Conservation (phyloP, 2,329 filamentous ascomycete genomes). For the Aspergillus brasiliensis region DNA sequence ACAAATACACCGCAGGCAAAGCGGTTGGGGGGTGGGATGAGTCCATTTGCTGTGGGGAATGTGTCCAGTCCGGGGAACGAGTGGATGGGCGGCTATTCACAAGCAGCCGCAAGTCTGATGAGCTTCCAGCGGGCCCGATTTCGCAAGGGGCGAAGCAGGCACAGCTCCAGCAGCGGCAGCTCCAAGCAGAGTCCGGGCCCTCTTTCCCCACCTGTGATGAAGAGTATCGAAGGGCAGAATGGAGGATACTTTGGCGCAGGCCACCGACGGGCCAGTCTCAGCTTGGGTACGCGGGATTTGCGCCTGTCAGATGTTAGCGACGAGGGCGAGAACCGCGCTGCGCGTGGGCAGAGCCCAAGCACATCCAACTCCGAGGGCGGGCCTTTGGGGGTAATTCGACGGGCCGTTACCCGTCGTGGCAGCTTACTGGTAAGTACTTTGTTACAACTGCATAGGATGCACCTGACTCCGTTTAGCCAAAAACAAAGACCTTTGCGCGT, state of each 20-base stretch:
- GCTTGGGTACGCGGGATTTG: constrained; percentile 84
- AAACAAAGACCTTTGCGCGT: constrained; percentile 92
- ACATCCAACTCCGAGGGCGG: constrained; percentile 50
- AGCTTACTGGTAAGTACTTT: constrained; percentile 73
- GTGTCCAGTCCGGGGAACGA: constrained; percentile 59
- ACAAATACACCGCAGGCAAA: constrained; percentile 70
- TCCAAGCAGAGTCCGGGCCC: constrained; percentile 70
- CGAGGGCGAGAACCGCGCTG: constrained; percentile 62
- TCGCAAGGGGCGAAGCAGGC: constrained; percentile 61
- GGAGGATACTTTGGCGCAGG: constrained; percentile 58
- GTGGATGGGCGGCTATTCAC: constrained; percentile 66
- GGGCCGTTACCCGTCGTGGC: constrained; percentile 80
- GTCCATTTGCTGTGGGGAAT: constrained; percentile 50
- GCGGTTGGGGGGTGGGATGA: constrained; percentile 53
- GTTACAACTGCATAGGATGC: not conserved
- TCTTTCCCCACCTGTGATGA: constrained; percentile 71
- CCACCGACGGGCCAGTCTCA: constrained; percentile 81
- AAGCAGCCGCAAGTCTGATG: constrained; percentile 73
- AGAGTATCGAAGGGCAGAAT: constrained; percentile 55
- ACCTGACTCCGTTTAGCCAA: constrained; percentile 63
- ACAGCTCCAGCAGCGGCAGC: constrained; percentile 69
- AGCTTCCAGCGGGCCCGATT: constrained; percentile 71
- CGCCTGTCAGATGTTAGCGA: constrained; percentile 80
- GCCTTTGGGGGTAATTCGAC: constrained; percentile 75
- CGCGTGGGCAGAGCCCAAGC: constrained; percentile 39